Base-by-base conservation (phyloP, 2,329 filamentous ascomycete species). In the Penicillium oxalicum region DNA sequence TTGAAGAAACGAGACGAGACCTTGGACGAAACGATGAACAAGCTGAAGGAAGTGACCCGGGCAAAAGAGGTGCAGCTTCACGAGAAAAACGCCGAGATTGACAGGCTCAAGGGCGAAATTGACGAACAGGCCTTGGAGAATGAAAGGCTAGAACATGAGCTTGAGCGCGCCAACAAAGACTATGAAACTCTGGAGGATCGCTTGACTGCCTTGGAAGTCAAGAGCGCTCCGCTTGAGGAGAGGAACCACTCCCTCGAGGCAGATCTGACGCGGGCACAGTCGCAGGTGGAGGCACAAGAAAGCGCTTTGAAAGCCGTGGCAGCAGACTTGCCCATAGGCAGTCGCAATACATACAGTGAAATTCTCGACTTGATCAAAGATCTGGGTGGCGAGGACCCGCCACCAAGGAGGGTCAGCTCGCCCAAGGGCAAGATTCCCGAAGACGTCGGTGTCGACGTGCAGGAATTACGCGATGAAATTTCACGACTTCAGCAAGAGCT, bases 301-400 rank as follows among this genome's bases (percentile, higher is more conserved):
- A 68, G 64, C 44, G 67, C 67, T 1, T 52, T 72, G 9, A 68
- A 68, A 32, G 61, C 61, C 5, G 61, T 69, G 32, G 69, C 69
- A 9, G 63, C 60, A 7, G 66, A 70, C 33, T 51, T 70, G 3
- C 66, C 69, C 4, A 50, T 64, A 4, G 61, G 55, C 3, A 59
- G 59, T 5, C 63, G 62, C 25, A 70, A 64, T 48, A 64, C 66
- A 5, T 71, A 69, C 47, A 63, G 57, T 25, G 67, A 72, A 37
- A 67, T 73, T n/a, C 54, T 72, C 2, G 66, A 69, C 26, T 43
- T 65, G 37, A 67, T 71, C 40, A 68, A 69, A 41, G 62, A 64
- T 44, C 52, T 68, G 13, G 63, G 59, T 26, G 61, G 59, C 24
- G 49, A 58, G 9, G 51, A 56, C 37, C 46, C 54, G 7, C 48